Percentiles rank a stretch among this genome's conserved stretches.
These are phyloP conservation scores for Penicillium sp. DNA, from an alignment of 2,329 filamentous ascomycete genomes.

Conservation along the genomic window DNA sequence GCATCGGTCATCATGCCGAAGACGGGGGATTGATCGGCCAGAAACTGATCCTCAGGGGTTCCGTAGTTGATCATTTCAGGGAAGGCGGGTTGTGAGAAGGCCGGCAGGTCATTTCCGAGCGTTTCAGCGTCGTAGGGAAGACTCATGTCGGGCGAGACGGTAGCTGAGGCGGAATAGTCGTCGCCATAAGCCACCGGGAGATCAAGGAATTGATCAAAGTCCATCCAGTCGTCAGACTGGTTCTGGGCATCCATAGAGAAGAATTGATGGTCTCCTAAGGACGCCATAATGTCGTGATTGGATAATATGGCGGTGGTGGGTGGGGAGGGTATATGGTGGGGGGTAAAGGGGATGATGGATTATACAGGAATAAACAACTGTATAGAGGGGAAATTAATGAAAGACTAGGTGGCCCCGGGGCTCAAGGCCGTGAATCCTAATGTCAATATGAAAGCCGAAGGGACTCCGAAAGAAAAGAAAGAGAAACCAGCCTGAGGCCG, in stretches of 20 bases:
- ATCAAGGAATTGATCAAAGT: conserved; percentile 41
- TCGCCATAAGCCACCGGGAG: conserved; percentile 32
- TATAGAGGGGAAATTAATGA: background rate
- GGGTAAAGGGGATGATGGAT: background rate
- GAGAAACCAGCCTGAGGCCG: conserved; percentile 26
- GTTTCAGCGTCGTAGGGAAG: conserved; percentile 32
- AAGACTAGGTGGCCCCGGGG: background rate
- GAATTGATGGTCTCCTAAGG: conserved; percentile 27
- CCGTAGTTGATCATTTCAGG: conserved; percentile 30
- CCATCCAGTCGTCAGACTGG: conserved; percentile 34
- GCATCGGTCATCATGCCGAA: conserved; percentile 21
- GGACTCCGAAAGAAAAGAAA: conserved; percentile 18
- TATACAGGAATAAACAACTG: conserved; percentile 1
- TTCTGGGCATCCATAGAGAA: conserved; percentile 27
- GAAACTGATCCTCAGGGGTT: conserved; percentile 21
- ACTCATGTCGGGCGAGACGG: conserved; percentile 35
- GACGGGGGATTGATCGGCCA: conserved; percentile 20
- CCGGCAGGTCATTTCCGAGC: conserved; percentile 24
- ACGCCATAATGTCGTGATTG: conserved; percentile 28
- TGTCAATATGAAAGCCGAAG: background rate
- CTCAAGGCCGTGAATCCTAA: conserved; percentile 4
- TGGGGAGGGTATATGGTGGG: background rate
- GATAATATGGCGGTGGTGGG: background rate
- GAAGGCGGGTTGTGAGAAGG: conserved; percentile 27
- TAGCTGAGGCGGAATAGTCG: conserved; percentile 33